Percentiles rank a stretch among this genome's conserved stretches.
phyloP scores from a whole-genome alignment of 2,329 filamentous ascomycete genomes.

The Zalaria sp. region DNA sequence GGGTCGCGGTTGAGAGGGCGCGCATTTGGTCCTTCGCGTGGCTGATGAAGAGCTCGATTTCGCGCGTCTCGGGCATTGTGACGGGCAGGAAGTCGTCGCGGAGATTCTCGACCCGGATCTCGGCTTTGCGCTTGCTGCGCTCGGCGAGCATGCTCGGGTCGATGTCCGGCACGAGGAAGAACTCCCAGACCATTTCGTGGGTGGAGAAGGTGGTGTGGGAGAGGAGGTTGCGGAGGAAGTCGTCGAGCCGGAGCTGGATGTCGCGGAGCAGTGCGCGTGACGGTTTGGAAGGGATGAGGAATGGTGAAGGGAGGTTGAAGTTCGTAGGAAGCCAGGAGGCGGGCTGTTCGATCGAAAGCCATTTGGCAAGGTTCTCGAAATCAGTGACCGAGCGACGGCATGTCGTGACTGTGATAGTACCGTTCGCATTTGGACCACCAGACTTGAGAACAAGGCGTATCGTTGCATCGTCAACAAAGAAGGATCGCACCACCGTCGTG shows the following conservation, averaged over 20 bases:
- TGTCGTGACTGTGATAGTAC: constrained; percentile 86
- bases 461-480: constrained; percentile 93
- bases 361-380: constrained; percentile 78
- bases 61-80: constrained; percentile 55
- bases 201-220: constrained; percentile 84
- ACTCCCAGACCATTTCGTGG: constrained; percentile 98
- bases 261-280: constrained; percentile 78
- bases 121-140: constrained; percentile 73
- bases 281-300: constrained; percentile 84
- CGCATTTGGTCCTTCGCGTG: constrained; percentile 84
- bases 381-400: constrained; percentile 77
- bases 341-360: constrained; percentile 77
- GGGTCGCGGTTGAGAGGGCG: constrained; percentile 68
- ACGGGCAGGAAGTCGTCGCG: constrained; percentile 80
- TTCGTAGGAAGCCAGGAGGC: constrained; percentile 87
- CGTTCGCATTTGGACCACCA: constrained; percentile 66
- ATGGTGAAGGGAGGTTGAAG: constrained; percentile 66
- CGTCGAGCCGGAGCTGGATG: constrained; percentile 73
- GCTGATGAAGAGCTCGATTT: constrained; percentile 86
- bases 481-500: constrained; percentile 85
- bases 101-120: constrained; percentile 68
- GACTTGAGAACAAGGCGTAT: constrained; percentile 90
- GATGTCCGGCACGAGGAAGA: constrained; percentile 91
- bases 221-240: constrained; percentile 75
- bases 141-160: constrained; percentile 82